Evolutionary conservation across 2,329 filamentous ascomycete genomes (phyloP).

Genomic region (Paraconiothyrium brasiliense): DNA sequence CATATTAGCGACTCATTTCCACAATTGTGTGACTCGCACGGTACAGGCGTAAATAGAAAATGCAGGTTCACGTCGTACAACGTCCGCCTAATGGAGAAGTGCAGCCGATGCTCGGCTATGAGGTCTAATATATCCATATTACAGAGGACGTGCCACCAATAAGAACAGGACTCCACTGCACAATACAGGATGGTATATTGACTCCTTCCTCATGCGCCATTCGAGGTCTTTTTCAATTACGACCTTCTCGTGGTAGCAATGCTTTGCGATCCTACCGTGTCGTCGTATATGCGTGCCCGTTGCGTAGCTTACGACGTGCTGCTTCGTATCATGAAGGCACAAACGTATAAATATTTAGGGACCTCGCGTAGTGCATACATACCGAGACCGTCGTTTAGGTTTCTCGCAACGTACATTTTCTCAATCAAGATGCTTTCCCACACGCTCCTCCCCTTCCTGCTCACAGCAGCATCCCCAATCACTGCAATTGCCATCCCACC

Average conservation of each 20-base stretch:
- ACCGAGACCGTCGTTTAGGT: background rate
- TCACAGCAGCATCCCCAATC: background rate
- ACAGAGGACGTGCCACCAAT: background rate
- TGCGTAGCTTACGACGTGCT: background rate
- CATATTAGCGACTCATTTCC: background rate
- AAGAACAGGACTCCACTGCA: background rate
- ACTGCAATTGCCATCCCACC: background rate
- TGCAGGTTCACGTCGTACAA: background rate
- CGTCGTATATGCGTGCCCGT: background rate
- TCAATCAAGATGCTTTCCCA: background rate
- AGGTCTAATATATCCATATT: conserved; percentile 3
- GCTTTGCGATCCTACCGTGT: conserved; percentile 1
- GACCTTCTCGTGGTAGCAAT: background rate
- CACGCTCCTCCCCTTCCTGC: background rate
- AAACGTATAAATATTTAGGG: background rate
- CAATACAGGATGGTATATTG: background rate
- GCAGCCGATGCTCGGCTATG: background rate
- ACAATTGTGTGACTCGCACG: background rate
- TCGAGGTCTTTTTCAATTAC: background rate
- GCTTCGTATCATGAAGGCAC: background rate
- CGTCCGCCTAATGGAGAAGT: background rate
- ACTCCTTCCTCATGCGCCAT: background rate
- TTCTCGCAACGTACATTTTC: background rate
- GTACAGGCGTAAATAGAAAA: background rate
- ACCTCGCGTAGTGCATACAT: background rate